Conservation (phyloP, 1,284 basidiomycete species). For the Exobasidium rhododendri region DNA sequence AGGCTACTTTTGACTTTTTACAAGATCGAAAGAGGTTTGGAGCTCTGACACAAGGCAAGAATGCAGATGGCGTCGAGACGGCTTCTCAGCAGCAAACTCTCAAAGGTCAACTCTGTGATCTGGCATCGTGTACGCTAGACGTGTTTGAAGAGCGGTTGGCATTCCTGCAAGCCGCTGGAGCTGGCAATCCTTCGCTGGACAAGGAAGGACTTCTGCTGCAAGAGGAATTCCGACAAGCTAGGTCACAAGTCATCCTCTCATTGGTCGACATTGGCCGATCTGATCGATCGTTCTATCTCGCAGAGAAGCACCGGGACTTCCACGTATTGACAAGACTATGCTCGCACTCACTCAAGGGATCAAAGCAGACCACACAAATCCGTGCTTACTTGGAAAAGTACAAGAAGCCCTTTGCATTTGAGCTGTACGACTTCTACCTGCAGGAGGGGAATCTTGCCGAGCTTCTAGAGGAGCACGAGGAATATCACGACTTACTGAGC, state of each 20-base stretch:
- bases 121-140: slow-evolving; percentile 58
- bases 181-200: slow-evolving; percentile 19
- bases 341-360: slow-evolving; percentile 60
- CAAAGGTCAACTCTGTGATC: slow-evolving; percentile 68
- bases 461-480: slow-evolving; percentile 70
- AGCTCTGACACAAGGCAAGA: slow-evolving; percentile 32
- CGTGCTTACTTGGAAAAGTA: slow-evolving; percentile 75
- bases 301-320: slow-evolving; percentile 82
- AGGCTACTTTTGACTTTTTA: slow-evolving; percentile 63
- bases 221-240: slow-evolving; percentile 66
- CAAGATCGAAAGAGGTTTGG: slow-evolving; percentile 55
- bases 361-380: slow-evolving; percentile 47
- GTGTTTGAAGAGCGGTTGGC: slow-evolving; percentile 55
- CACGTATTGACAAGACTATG: slow-evolving; percentile 75
- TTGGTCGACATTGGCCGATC: slow-evolving; percentile 70
- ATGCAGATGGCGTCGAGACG: slow-evolving; percentile 42
- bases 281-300: slow-evolving; percentile 71
- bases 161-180: slow-evolving; percentile 43
- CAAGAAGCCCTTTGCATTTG: slow-evolving; percentile 77
- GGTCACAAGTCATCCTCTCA: slow-evolving; percentile 71
- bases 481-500: slow-evolving; percentile 67
- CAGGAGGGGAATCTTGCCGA: slow-evolving; percentile 64
- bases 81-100: slow-evolving; percentile 50
- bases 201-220: slow-evolving; percentile 64
- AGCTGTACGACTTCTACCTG: slow-evolving; percentile 72